Evolutionary conservation across 257 asterid species (phyloP).

Genomic region (Nicotiana obtusifolia): DNA sequence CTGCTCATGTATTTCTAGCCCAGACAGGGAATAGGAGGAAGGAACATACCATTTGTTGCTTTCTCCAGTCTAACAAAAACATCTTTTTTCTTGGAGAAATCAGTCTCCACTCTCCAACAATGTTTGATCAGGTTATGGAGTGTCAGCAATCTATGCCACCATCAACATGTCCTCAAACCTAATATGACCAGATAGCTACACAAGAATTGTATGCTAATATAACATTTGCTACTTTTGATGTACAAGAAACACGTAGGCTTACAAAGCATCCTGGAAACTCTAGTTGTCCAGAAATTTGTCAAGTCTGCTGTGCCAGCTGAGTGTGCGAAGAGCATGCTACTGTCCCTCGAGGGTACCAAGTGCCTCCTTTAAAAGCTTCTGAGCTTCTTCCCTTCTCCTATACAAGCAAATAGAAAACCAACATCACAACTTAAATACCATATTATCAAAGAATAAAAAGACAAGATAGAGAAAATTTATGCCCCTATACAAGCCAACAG

Average conservation of each 20-base stretch:
- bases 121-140: background rate
- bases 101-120: background rate
- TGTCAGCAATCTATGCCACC: background rate
- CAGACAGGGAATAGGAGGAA: background rate
- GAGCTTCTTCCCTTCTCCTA: slow-evolving; percentile 93
- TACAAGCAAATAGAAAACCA: slow-evolving; percentile 11
- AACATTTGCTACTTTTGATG: background rate
- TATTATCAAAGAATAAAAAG: background rate
- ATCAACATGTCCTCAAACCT: background rate
- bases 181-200: no score
- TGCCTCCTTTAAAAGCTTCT: slow-evolving; percentile 62
- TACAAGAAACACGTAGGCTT: background rate
- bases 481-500: background rate
- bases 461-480: background rate
- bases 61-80: background rate
- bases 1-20: no score
- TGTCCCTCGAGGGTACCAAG: slow-evolving; percentile 62
- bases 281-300: background rate
- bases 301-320: background rate
- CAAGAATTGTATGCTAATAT: no score
- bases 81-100: background rate
- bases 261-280: background rate
- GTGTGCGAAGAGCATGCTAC: slow-evolving; percentile 10
- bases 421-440: background rate
- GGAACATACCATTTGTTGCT: background rate